phyloP scores from a whole-genome alignment of 805 yeast genomes.

The Candida hungchunana region DNA sequence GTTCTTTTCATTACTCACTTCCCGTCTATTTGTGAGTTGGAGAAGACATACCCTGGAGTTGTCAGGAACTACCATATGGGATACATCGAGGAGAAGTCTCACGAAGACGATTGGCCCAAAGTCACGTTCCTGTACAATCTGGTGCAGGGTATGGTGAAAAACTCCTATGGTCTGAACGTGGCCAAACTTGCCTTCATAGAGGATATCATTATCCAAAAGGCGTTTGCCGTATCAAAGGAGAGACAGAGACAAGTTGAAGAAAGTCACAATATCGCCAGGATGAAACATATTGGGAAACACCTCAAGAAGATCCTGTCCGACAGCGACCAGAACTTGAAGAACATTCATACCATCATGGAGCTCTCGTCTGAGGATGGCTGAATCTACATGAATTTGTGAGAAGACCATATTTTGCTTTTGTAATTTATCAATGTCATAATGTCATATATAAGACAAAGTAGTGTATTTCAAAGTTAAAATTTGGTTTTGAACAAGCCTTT shows the following conservation, averaged over 20 bases:
- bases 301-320: not conserved
- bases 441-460: too few species aligned
- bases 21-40: slow-evolving; percentile 80
- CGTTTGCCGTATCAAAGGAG: slow-evolving; percentile 83
- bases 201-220: slow-evolving; percentile 78
- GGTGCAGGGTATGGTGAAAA: slow-evolving; percentile 86
- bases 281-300: not conserved
- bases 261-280: slow-evolving; percentile 1
- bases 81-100: slow-evolving; percentile 39
- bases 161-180: slow-evolving; percentile 95
- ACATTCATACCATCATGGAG: slow-evolving; percentile 5
- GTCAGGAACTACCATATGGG: slow-evolving; percentile 81
- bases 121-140: slow-evolving; percentile 87
- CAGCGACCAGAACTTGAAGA: slow-evolving; percentile 4
- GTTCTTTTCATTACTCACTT: slow-evolving; percentile 95
- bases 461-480: slow-evolving; percentile 12
- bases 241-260: slow-evolving; percentile 50
- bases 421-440: too few species aligned
- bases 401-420: too few species aligned
- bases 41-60: slow-evolving; percentile 57
- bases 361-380: slow-evolving; percentile 2
- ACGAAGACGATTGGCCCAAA: slow-evolving; percentile 42
- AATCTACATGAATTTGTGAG: too few species aligned
- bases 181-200: slow-evolving; percentile 96
- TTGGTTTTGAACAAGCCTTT: slow-evolving; percentile 29